Conservation (phyloP, 1,284 basidiomycete species). For the Sanghuangporus sanghuang region DNA sequence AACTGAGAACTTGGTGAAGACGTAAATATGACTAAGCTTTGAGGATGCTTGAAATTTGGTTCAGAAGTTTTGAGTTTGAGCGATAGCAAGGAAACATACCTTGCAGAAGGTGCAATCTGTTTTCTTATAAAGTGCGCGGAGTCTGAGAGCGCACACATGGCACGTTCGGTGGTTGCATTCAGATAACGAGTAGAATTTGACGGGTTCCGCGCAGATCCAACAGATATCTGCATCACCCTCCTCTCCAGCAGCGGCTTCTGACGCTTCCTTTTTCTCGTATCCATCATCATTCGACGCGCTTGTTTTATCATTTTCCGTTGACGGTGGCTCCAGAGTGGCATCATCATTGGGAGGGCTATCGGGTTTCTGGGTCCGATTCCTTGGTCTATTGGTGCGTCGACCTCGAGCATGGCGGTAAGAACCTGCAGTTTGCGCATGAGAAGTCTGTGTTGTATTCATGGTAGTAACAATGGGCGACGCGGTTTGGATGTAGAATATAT, state of each 20-base stretch:
- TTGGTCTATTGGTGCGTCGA: conserved; percentile 12
- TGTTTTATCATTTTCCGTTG: background rate
- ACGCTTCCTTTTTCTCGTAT: conserved; percentile 7
- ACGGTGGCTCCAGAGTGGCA: background rate
- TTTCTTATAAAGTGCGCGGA: conserved; percentile 92
- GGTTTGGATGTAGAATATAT: too few relatives aligned
- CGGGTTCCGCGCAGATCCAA: conserved; percentile 94
- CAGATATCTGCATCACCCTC: conserved; percentile 54
- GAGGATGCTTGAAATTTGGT: conserved; percentile 55
- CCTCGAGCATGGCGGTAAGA: background rate
- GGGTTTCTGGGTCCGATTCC: conserved; percentile 5
- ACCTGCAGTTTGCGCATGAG: background rate
- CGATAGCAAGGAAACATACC: conserved; percentile 36
- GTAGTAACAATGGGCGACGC: background rate
- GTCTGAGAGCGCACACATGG: conserved; percentile 88
- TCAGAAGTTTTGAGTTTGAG: background rate
- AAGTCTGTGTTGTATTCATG: background rate
- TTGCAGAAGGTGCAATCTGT: conserved; percentile 96
- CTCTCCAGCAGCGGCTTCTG: conserved; percentile 16
- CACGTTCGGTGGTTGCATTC: conserved; percentile 92
- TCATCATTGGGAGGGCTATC: background rate
- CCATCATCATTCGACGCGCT: background rate
- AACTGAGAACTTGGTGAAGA: conserved; percentile 60
- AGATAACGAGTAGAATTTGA: conserved; percentile 86
- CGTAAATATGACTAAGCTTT: conserved; percentile 81